phyloP scores from a whole-genome alignment of 345 rosid species.

The Erucastrum elatum region DNA sequence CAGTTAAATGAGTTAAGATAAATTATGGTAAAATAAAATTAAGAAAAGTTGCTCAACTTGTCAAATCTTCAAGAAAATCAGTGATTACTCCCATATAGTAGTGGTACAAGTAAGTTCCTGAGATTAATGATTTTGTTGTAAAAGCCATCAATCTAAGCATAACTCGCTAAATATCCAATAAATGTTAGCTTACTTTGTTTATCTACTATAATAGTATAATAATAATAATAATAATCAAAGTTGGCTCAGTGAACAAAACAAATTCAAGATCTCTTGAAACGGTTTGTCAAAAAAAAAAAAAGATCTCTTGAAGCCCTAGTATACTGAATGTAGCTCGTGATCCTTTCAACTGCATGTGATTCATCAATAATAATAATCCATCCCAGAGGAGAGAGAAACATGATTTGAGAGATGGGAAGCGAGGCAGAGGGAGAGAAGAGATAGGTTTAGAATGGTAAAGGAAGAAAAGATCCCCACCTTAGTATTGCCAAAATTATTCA shows the following conservation, averaged over 20 bases:
- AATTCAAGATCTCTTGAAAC: conserved; percentile 22
- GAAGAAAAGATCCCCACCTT: conserved; percentile 44
- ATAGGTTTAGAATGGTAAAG: conserved; percentile 43
- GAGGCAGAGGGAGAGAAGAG: conserved; percentile 28
- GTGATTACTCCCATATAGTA: background rate
- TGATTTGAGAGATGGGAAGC: conserved; percentile 38
- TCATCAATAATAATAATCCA: conserved; percentile 7
- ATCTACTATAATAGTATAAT: background rate
- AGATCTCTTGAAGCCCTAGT: conserved; percentile 18
- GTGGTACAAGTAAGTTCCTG: background rate
- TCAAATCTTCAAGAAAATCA: background rate
- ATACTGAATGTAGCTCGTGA: conserved; percentile 33
- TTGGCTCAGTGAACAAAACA: conserved; percentile 10
- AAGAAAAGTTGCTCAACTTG: background rate
- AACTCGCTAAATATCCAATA: background rate
- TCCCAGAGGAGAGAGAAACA: conserved; percentile 24
- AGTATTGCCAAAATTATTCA: conserved; percentile 44
- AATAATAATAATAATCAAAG: conserved; percentile 6
- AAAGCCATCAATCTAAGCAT: background rate
- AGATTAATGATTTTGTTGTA: background rate
- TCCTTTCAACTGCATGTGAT: conserved; percentile 39
- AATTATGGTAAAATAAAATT: background rate
- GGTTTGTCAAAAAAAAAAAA: background rate
- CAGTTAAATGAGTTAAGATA: background rate
- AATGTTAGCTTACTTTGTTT: background rate